Percentiles rank a stretch among this genome's conserved stretches.
phyloP scores from a whole-genome alignment of 331 rosid species.

The Arachis monticola region DNA sequence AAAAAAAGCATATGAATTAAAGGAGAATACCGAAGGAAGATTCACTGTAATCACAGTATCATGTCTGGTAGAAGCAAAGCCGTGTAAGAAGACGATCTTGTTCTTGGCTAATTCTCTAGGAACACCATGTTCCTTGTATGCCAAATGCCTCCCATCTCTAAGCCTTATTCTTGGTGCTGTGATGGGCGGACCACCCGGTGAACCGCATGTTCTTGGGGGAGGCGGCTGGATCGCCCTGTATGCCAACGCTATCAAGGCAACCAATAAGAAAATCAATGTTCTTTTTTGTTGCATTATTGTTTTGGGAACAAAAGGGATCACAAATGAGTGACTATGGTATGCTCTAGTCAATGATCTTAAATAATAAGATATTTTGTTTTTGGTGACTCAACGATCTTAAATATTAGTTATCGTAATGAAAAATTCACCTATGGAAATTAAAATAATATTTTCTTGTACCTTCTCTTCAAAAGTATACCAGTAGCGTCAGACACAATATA shows the following conservation, averaged over 20 bases:
- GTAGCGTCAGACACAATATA: no score
- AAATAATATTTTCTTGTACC: no score
- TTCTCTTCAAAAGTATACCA: no score
- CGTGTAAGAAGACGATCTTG: slow-evolving; percentile 62
- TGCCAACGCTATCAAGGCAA: slow-evolving; percentile 53
- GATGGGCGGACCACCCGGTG: slow-evolving; percentile 63
- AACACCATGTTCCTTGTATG: slow-evolving; percentile 63
- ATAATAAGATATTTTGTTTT: no score
- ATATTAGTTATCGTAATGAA: no score
- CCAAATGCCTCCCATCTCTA: slow-evolving; percentile 67
- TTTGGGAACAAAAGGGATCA: no score
- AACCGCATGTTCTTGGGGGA: slow-evolving; percentile 57
- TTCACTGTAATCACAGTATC: slow-evolving; percentile 22
- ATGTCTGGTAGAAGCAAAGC: slow-evolving; percentile 56
- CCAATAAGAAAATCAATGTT: slow-evolving; percentile 26
- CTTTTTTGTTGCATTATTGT: no score
- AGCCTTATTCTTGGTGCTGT: slow-evolving; percentile 64
- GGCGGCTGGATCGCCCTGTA: slow-evolving; percentile 63
- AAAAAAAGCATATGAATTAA: not conserved
- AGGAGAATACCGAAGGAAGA: not conserved
- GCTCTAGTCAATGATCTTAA: no score
- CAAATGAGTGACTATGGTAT: no score
- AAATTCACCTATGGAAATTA: no score
- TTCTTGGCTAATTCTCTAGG: slow-evolving; percentile 52
- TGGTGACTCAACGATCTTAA: no score